Percentiles rank a stretch among this genome's conserved stretches.
phyloP scores from a whole-genome alignment of 768 basidiomycete genomes.

The Scleroderma bovista region DNA sequence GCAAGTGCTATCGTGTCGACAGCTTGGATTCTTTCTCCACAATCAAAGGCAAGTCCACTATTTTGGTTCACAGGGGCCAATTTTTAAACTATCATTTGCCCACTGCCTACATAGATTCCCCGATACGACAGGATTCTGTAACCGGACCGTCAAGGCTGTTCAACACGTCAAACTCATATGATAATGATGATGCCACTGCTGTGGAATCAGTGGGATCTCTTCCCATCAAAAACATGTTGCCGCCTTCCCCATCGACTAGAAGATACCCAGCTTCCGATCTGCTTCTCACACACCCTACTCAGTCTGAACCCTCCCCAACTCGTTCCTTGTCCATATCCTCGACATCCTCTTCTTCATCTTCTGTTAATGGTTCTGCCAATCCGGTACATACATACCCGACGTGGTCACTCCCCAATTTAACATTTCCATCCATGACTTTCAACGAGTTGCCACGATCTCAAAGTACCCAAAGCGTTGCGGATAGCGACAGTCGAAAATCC shows the following conservation, averaged over 20 bases:
- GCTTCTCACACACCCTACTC: background rate
- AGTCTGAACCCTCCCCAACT: slow-evolving; percentile 6
- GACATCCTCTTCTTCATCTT: slow-evolving; percentile 26
- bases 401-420: slow-evolving; percentile 25
- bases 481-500: slow-evolving; percentile 35
- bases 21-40: slow-evolving; percentile 9
- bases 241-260: slow-evolving; percentile 14
- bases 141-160: slow-evolving; percentile 4
- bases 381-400: slow-evolving; percentile 37
- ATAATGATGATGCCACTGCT: slow-evolving; percentile 20
- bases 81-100: slow-evolving; percentile 1
- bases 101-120: slow-evolving; percentile 11
- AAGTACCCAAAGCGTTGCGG: slow-evolving; percentile 16
- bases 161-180: slow-evolving; percentile 10
- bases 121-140: slow-evolving; percentile 8
- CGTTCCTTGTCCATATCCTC: slow-evolving; percentile 20
- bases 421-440: slow-evolving; percentile 19
- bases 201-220: slow-evolving; percentile 1
- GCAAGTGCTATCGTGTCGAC: slow-evolving; percentile 13
- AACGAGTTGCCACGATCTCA: slow-evolving; percentile 9
- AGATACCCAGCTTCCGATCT: slow-evolving; percentile 8
- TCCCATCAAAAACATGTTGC: slow-evolving; percentile 11
- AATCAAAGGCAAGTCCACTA: slow-evolving; percentile 18
- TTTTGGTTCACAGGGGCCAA: background rate
- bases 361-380: slow-evolving; percentile 35